phyloP scores from a whole-genome alignment of 148 eudicot genomes.

The Cornus controversa region DNA sequence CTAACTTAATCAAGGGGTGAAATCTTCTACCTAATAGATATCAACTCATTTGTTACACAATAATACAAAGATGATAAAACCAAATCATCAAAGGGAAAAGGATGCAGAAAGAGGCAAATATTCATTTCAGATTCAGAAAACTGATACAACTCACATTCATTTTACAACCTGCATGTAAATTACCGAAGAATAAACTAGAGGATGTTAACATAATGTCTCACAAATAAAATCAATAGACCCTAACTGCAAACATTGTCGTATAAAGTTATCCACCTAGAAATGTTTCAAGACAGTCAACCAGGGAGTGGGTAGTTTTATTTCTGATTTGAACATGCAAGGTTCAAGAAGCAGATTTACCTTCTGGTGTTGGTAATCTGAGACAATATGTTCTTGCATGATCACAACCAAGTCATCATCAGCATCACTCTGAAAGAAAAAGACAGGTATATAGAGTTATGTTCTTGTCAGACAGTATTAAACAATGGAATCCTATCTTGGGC shows the following conservation, averaged over 20 bases:
- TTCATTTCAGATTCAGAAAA: neutral
- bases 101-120: neutral
- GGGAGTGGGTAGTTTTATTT: constrained; percentile 1
- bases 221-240: neutral
- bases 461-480: too few relatives aligned
- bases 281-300: too few relatives aligned
- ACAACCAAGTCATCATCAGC: constrained; percentile 54
- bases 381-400: constrained; percentile 65
- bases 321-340: neutral
- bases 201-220: neutral
- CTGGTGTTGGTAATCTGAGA: constrained; percentile 65
- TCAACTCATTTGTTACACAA: neutral
- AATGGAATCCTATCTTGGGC: neutral
- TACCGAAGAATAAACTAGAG: neutral
- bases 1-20: too few relatives aligned
- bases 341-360: constrained; percentile 52
- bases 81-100: neutral
- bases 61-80: too few relatives aligned
- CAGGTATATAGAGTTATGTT: neutral
- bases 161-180: neutral
- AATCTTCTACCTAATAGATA: too few relatives aligned
- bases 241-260: neutral
- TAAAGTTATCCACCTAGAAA: too few relatives aligned
- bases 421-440: constrained; percentile 48
- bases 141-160: neutral